Evolutionary conservation across 2,329 filamentous ascomycete species (phyloP).

Genomic region (Rutstroemia sydowiana): DNA sequence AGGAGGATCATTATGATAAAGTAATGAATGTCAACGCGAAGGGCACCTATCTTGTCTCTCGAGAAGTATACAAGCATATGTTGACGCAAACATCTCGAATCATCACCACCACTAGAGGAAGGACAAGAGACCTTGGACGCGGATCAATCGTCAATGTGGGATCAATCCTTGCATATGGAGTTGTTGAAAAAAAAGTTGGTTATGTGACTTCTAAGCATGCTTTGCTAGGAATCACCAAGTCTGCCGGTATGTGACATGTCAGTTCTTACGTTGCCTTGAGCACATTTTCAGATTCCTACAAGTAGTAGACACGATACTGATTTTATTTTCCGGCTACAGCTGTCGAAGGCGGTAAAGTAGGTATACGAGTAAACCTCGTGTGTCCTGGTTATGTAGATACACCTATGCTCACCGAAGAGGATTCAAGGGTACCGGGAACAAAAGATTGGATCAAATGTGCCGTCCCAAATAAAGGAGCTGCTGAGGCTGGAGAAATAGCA

Average conservation of each 20-base stretch:
- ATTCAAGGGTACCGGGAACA: background rate
- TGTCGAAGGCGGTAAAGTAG: background rate
- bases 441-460: background rate
- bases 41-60: background rate
- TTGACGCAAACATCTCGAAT: background rate
- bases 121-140: background rate
- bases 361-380: background rate
- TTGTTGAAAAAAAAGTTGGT: background rate
- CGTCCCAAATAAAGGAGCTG: background rate
- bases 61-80: background rate
- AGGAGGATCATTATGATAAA: background rate
- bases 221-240: background rate
- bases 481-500: background rate
- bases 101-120: background rate
- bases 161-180: background rate
- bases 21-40: background rate
- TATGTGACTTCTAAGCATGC: background rate
- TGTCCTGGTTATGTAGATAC: background rate
- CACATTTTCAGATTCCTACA: too few species aligned
- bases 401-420: background rate
- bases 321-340: background rate
- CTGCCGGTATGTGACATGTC: background rate
- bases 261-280: background rate
- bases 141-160: background rate
- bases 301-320: background rate